phyloP scores from a whole-genome alignment of 1,284 basidiomycete species.

The Albatrellus sp. region DNA sequence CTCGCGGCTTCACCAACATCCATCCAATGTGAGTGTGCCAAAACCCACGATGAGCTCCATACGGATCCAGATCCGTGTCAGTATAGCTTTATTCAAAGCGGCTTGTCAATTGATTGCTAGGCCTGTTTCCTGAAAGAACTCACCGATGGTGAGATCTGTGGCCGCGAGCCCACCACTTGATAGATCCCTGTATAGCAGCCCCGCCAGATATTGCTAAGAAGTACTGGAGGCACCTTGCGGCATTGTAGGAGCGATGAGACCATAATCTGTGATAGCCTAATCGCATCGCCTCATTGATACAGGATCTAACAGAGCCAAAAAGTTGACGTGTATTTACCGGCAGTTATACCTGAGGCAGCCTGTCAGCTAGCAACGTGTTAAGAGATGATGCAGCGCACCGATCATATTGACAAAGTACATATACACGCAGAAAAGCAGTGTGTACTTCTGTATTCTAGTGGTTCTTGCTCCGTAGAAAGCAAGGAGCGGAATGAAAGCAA shows the following conservation, averaged over 20 bases:
- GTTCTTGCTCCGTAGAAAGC: conserved; percentile 5
- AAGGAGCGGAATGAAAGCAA: conserved; percentile 2
- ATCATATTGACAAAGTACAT: conserved; percentile 8
- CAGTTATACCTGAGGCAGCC: conserved; percentile 6
- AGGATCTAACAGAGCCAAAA: too few relatives aligned
- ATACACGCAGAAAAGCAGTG: conserved; percentile 2
- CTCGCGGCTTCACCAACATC: conserved; percentile 73
- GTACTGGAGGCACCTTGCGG: conserved; percentile 59
- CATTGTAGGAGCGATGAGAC: conserved; percentile 81
- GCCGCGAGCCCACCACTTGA: conserved; percentile 82
- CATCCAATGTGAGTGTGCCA: conserved; percentile 77
- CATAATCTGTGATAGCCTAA: conserved; percentile 78
- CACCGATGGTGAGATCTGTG: conserved; percentile 78
- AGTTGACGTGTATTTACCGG: conserved; percentile 2
- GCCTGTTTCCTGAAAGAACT: not conserved
- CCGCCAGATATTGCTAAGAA: conserved; percentile 66
- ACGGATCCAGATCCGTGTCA: conserved; percentile 81
- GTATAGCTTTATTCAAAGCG: conserved; percentile 32
- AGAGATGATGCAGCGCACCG: conserved; percentile 1
- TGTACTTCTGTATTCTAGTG: not conserved
- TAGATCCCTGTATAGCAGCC: conserved; percentile 79
- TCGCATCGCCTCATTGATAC: not conserved
- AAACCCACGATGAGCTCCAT: conserved; percentile 71
- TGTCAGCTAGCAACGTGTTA: not conserved
- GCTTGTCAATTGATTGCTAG: not conserved